Evolutionary conservation across 2,329 filamentous ascomycete genomes (phyloP).

Genomic region (Trichoderma guizhouense): DNA sequence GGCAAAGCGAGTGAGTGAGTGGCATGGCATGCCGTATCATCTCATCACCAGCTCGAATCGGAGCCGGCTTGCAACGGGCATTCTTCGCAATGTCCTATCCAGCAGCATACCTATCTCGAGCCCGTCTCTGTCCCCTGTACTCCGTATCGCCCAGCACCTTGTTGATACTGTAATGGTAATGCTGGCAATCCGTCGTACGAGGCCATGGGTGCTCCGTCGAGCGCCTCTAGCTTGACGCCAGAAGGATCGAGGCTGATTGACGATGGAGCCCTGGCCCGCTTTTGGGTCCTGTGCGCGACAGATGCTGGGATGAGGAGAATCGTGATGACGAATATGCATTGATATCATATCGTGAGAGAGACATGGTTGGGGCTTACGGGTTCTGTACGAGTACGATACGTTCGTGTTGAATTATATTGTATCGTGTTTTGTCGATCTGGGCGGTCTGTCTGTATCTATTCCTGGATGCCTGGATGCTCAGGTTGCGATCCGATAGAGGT

Average conservation of each 20-base stretch:
- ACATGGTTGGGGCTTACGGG: not conserved
- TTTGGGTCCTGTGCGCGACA: not conserved
- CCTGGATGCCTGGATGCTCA: not conserved
- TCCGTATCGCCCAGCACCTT: not conserved
- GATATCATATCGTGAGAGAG: not conserved
- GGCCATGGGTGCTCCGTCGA: not conserved
- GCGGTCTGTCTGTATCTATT: not conserved
- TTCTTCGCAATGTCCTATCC: not conserved
- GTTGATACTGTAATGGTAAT: not conserved
- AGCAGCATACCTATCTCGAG: not conserved
- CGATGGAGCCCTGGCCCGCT: conserved; percentile 12
- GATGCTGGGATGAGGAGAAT: not conserved
- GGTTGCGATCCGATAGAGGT: not conserved
- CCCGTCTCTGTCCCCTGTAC: not conserved
- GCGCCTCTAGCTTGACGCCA: conserved; percentile 11
- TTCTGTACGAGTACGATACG: not conserved
- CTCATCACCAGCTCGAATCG: not conserved
- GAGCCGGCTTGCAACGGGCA: not conserved
- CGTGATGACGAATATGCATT: not conserved
- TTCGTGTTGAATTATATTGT: not conserved
- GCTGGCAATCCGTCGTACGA: conserved; percentile 1
- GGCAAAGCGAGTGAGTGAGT: not conserved
- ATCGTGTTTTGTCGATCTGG: not conserved
- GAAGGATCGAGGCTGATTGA: conserved; percentile 17
- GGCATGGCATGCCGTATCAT: not conserved